phyloP scores from a whole-genome alignment of 1,139 yeast species.

The Cylindricascospora bacillispora region DNA sequence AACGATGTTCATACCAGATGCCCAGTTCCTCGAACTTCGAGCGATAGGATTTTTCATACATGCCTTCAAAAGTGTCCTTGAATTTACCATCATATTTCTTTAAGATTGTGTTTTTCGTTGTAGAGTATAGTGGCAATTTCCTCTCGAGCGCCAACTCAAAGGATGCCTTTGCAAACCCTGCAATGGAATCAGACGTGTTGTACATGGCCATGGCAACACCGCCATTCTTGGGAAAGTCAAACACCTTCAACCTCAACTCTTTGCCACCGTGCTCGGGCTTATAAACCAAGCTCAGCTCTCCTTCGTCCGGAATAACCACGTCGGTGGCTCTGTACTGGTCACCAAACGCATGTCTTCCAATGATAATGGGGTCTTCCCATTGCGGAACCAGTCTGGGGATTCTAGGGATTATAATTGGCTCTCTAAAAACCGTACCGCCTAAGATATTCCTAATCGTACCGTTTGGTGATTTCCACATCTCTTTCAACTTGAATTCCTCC shows the following conservation, averaged over 20 bases:
- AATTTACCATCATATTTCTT: constrained; percentile 87
- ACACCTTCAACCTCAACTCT: constrained; percentile 46
- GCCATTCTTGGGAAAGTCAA: constrained; percentile 47
- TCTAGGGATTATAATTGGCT: constrained; percentile 80
- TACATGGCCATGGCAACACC: constrained; percentile 92
- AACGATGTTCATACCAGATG: constrained; percentile 89
- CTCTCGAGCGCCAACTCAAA: constrained; percentile 75
- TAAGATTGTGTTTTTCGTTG: constrained; percentile 87
- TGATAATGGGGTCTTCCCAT: constrained; percentile 89
- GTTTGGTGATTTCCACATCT: constrained; percentile 95
- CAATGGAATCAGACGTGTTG: constrained; percentile 82
- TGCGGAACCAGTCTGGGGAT: constrained; percentile 82
- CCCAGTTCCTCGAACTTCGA: constrained; percentile 56
- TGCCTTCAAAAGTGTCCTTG: constrained; percentile 77
- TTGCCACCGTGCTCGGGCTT: constrained; percentile 57
- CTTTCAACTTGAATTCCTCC: constrained; percentile 72
- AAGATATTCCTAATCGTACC: constrained; percentile 89
- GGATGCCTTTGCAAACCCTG: constrained; percentile 81
- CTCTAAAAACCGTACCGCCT: constrained; percentile 93
- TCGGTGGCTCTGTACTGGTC: constrained; percentile 94
- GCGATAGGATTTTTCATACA: constrained; percentile 62
- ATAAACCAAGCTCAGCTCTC: constrained; percentile 62
- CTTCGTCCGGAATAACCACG: constrained; percentile 62
- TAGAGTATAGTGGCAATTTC: constrained; percentile 63
- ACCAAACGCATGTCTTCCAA: constrained; percentile 94